These are phyloP conservation scores for Echeveria elegans DNA, from an alignment of 164 flowering plant genomes.

Conservation along the genomic window DNA sequence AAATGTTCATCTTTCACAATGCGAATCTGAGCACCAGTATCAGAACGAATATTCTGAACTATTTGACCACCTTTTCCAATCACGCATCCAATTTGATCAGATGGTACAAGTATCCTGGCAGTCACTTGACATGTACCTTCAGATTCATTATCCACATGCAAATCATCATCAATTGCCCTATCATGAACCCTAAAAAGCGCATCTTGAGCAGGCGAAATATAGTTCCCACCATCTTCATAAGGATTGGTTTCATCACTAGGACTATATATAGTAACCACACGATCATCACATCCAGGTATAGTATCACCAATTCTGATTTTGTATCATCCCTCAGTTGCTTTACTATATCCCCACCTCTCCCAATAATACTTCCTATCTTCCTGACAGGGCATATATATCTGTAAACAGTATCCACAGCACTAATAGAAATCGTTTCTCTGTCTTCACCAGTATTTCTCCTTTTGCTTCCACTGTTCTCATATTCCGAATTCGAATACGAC, in stretches of 20 bases:
- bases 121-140: slow-evolving; percentile 57
- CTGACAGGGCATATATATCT: slow-evolving; percentile 76
- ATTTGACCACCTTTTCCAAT: slow-evolving; percentile 97
- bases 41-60: slow-evolving; percentile 75
- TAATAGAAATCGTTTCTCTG: slow-evolving; percentile 32
- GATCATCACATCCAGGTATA: slow-evolving; percentile 74
- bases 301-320: slow-evolving; percentile 80
- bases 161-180: slow-evolving; percentile 53
- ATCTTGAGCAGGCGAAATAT: slow-evolving; percentile 80
- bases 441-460: slow-evolving; percentile 37
- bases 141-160: slow-evolving; percentile 37
- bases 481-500: slow-evolving; percentile 30
- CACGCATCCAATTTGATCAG: slow-evolving; percentile 95
- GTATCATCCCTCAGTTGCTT: slow-evolving; percentile 85
- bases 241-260: slow-evolving; percentile 58
- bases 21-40: slow-evolving; percentile 85
- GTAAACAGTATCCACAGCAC: slow-evolving; percentile 74
- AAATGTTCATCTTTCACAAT: slow-evolving; percentile 84
- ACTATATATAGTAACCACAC: slow-evolving; percentile 89
- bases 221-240: slow-evolving; percentile 37
- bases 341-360: slow-evolving; percentile 93
- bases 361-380: slow-evolving; percentile 92
- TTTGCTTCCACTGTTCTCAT: slow-evolving; percentile 28
- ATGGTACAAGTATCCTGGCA: slow-evolving; percentile 76
- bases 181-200: slow-evolving; percentile 88